phyloP scores from a whole-genome alignment of 140 eudicot genomes.

The Cichorium intybus region DNA sequence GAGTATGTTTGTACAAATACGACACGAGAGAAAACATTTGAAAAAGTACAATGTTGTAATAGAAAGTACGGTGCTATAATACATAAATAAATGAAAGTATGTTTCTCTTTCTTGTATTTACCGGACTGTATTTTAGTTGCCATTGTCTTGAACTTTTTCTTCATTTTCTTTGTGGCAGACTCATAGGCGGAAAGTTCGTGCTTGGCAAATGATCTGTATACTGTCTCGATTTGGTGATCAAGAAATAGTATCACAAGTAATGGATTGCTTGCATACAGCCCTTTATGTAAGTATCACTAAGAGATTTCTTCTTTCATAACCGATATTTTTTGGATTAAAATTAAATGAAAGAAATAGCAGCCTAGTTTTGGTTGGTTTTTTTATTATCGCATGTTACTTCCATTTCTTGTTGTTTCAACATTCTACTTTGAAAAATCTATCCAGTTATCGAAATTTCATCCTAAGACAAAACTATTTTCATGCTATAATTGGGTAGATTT shows the following conservation, averaged over 20 bases:
- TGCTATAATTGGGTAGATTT: background rate
- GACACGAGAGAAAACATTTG: too few species aligned
- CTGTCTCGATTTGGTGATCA: slow-evolving; percentile 67
- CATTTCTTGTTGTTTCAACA: too few species aligned
- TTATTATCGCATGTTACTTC: too few species aligned
- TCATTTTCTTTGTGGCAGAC: slow-evolving; percentile 41
- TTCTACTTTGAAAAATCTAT: too few species aligned
- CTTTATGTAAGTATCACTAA: slow-evolving; percentile 74
- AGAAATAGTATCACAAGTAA: slow-evolving; percentile 64
- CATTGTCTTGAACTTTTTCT: background rate
- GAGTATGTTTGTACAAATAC: too few species aligned
- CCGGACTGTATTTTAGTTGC: background rate
- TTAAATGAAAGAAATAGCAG: too few species aligned
- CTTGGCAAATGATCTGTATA: slow-evolving; percentile 94
- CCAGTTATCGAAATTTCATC: too few species aligned
- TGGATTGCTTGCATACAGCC: slow-evolving; percentile 54
- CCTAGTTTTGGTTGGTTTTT: too few species aligned
- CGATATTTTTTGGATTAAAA: too few species aligned
- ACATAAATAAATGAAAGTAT: background rate
- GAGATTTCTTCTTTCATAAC: too few species aligned
- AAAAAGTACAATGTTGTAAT: background rate
- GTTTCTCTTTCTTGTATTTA: background rate
- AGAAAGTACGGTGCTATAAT: background rate
- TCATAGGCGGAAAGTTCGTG: slow-evolving; percentile 98
- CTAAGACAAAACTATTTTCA: too few species aligned